phyloP scores from a whole-genome alignment of 768 basidiomycete genomes.

The Lentinula boryana region DNA sequence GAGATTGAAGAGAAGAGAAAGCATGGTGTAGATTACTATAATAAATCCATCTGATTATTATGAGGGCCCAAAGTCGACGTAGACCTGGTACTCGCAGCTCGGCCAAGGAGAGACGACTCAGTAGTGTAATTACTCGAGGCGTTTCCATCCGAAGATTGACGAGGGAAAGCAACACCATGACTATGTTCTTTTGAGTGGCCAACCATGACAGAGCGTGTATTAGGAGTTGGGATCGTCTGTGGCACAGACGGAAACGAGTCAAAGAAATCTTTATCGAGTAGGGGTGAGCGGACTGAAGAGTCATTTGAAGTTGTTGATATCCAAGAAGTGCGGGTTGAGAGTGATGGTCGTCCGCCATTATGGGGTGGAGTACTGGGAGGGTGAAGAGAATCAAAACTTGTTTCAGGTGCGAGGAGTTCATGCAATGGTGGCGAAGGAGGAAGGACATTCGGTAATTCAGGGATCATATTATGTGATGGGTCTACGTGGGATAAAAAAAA shows the following conservation, averaged over 20 bases:
- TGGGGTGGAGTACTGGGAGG: conserved; percentile 13
- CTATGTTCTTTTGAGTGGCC: background rate
- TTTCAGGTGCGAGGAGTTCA: conserved; percentile 7
- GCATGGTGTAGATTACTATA: background rate
- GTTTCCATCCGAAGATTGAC: background rate
- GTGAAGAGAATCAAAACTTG: conserved; percentile 8
- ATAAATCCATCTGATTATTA: background rate
- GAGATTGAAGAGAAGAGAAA: background rate
- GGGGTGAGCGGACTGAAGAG: conserved; percentile 35
- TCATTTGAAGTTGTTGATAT: conserved; percentile 35
- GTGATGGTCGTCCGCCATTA: conserved; percentile 7
- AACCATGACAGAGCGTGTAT: conserved; percentile 4
- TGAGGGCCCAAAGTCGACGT: conserved; percentile 3
- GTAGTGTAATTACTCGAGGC: background rate
- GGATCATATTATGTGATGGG: conserved; percentile 1
- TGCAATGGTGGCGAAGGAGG: conserved; percentile 15
- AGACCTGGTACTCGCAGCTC: background rate
- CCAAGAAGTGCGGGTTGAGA: conserved; percentile 37
- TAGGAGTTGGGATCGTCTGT: conserved; percentile 32
- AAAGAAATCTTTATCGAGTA: conserved; percentile 55
- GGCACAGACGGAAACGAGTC: conserved; percentile 75
- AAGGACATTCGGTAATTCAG: conserved; percentile 10
- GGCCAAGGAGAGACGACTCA: background rate
- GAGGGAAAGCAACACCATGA: background rate
- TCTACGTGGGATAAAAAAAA: background rate